These are phyloP conservation scores for Dactylorhiza incarnata DNA, from an alignment of 106 monocot species.

Conservation along the genomic window DNA sequence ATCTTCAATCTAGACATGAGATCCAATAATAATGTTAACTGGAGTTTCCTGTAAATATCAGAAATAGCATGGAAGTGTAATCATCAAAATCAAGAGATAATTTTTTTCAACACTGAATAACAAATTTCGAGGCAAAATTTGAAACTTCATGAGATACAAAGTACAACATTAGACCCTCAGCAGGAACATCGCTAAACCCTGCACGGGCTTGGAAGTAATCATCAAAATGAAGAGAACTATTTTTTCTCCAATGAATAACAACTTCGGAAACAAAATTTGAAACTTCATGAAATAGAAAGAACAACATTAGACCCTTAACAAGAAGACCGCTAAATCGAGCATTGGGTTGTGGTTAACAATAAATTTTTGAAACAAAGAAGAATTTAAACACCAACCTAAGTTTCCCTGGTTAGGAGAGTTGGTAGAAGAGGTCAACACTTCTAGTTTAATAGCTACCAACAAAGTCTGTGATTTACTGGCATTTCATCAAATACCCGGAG, in stretches of 20 bases:
- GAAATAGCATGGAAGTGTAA: neutral
- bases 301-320: too few species aligned
- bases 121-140: too few species aligned
- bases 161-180: too few species aligned
- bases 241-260: too few species aligned
- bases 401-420: conserved; percentile 64
- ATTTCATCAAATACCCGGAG: conserved; percentile 15
- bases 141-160: neutral
- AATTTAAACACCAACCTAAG: conserved; percentile 32
- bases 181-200: too few species aligned
- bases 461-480: conserved; percentile 38
- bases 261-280: too few species aligned
- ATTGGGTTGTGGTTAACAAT: too few species aligned
- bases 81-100: neutral
- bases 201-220: too few species aligned
- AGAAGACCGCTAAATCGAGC: too few species aligned
- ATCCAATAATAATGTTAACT: conserved; percentile 58
- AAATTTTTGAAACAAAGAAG: neutral
- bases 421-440: conserved; percentile 70
- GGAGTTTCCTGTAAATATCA: conserved; percentile 4
- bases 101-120: neutral
- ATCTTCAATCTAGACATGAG: conserved; percentile 90
- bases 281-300: too few species aligned
- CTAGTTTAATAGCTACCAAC: conserved; percentile 80
- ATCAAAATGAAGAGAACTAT: too few species aligned